A percentile compares a stretch with the other conserved stretches of the same genome.
phyloP scores from a whole-genome alignment of 2,329 filamentous ascomycete genomes.

The Sporothrix brasiliensis region DNA sequence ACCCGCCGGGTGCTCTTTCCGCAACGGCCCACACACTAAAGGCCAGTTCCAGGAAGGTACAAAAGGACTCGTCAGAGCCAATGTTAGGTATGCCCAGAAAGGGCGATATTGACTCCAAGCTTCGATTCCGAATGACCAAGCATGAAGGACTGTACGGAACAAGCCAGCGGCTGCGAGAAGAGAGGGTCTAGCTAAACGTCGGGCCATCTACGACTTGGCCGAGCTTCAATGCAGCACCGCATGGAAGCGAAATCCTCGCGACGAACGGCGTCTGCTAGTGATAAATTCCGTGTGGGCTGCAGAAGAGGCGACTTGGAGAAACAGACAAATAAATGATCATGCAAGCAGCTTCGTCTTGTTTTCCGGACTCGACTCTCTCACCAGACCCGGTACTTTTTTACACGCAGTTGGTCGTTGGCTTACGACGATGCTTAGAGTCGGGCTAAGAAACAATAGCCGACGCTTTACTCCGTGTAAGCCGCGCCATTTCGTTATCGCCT shows the following conservation, averaged over 20 bases:
- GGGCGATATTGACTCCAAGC: neutral
- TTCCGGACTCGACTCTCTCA: neutral
- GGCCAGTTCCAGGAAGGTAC: too few species aligned
- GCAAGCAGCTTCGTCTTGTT: neutral
- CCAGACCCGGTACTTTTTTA: too few species aligned
- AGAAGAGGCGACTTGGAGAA: too few species aligned
- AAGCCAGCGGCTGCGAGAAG: neutral
- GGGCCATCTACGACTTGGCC: too few species aligned
- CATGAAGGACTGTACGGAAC: neutral
- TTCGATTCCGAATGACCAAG: too few species aligned
- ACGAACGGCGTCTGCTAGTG: conserved; percentile 28
- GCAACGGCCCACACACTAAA: neutral
- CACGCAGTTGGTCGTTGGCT: too few species aligned
- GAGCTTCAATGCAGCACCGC: neutral
- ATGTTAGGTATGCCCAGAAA: neutral
- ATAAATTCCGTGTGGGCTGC: neutral
- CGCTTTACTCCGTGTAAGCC: neutral
- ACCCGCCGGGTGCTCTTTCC: conserved; percentile 11
- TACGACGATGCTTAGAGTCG: neutral
- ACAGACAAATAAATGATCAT: neutral
- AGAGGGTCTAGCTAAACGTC: neutral
- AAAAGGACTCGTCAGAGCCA: neutral
- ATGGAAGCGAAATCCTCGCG: neutral
- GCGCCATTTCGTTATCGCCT: conserved; percentile 11
- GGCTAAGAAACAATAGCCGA: neutral